Conservation (phyloP, 1,284 basidiomycete genomes). For the Golubevia sp. region DNA sequence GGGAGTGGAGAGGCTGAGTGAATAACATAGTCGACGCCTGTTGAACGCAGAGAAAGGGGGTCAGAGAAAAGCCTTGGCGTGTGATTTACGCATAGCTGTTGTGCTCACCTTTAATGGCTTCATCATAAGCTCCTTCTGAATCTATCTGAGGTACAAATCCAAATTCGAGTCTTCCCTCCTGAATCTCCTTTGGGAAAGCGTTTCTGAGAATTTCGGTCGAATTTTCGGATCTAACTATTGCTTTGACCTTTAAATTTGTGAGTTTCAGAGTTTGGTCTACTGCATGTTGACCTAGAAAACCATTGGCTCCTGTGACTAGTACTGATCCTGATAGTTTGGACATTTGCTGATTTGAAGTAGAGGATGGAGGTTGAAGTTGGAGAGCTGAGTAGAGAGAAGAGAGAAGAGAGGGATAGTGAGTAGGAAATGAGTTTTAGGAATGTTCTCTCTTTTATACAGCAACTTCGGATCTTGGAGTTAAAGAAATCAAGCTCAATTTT, state of each 20-base stretch:
- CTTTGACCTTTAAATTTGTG: neutral
- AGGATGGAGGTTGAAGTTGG: neutral
- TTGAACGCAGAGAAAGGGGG: neutral
- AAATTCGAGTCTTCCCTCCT: neutral
- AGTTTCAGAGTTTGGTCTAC: neutral
- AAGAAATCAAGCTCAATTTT: too few species aligned
- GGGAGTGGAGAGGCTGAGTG: neutral
- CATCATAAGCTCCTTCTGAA: neutral
- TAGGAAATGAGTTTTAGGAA: too few species aligned
- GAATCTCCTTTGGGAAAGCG: neutral
- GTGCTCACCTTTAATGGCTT: neutral
- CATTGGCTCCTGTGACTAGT: neutral
- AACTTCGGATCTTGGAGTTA: too few species aligned
- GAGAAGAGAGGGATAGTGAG: too few species aligned
- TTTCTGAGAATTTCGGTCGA: neutral
- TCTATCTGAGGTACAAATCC: neutral
- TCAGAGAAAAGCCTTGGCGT: too few species aligned
- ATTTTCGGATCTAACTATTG: neutral
- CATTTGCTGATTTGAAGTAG: neutral
- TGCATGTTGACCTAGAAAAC: neutral
- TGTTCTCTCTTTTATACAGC: too few species aligned
- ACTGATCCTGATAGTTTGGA: neutral
- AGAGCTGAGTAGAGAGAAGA: neutral
- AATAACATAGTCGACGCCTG: neutral
- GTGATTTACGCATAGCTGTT: too few species aligned